Evolutionary conservation across 176 grass and related monocot genomes (phyloP).

Genomic region (Aegilops tauschii): DNA sequence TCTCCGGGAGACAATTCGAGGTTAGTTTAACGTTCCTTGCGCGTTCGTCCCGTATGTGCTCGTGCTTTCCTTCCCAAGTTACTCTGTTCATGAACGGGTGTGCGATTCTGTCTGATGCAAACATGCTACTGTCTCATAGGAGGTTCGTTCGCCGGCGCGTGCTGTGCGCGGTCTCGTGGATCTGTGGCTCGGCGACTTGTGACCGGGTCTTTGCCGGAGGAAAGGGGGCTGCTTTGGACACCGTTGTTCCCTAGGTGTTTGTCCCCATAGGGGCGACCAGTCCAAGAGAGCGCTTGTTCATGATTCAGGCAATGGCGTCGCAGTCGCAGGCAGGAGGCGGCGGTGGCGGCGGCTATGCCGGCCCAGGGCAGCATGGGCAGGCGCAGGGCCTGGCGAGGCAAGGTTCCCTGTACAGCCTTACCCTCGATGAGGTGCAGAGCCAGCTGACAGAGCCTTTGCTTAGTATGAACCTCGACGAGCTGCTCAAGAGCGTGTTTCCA

Average conservation of each 20-base stretch:
- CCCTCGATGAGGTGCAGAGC: constrained; percentile 79
- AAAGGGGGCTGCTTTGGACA: neutral
- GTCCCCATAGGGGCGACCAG: constrained; percentile 20
- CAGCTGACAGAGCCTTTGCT: constrained; percentile 67
- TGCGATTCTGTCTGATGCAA: neutral
- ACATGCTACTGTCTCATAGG: neutral
- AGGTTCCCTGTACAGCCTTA: constrained; percentile 79
- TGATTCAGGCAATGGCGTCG: constrained; percentile 64
- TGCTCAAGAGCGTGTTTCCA: constrained; percentile 76
- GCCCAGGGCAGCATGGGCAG: constrained; percentile 9
- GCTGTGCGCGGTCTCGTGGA: neutral
- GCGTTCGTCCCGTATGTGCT: neutral
- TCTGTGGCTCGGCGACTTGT: neutral
- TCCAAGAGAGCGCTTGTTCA: neutral
- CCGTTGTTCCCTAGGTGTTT: neutral
- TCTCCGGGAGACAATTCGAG: neutral
- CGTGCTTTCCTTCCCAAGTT: neutral
- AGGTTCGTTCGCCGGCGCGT: neutral
- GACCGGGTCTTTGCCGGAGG: neutral
- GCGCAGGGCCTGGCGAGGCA: constrained; percentile 59
- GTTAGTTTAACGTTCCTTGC: neutral
- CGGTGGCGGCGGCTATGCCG: constrained; percentile 8
- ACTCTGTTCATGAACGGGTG: neutral
- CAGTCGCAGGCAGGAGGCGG: constrained; percentile 39
- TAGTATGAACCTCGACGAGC: constrained; percentile 97